Evolutionary conservation across 345 rosid genomes (phyloP).

Genomic region (Anacardium occidentale): DNA sequence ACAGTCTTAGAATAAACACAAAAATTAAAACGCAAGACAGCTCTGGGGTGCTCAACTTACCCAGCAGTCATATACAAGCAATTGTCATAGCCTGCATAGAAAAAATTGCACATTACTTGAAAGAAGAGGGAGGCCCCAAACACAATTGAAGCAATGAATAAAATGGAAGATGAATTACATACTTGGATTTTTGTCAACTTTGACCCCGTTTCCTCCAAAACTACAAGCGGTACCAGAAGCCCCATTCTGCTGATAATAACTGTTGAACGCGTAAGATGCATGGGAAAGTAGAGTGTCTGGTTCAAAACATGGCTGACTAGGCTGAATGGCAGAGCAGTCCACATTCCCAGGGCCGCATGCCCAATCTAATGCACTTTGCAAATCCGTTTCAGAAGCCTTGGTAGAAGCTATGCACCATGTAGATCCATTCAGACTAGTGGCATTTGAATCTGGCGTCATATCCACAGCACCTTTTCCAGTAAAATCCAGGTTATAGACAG

Average conservation of each 20-base stretch:
- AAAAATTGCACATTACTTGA: slow-evolving; percentile 16
- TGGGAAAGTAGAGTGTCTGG: slow-evolving; percentile 88
- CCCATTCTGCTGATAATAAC: slow-evolving; percentile 89
- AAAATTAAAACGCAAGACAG: neutral
- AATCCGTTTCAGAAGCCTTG: slow-evolving; percentile 60
- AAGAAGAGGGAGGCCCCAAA: neutral
- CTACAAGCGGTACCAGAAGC: slow-evolving; percentile 79
- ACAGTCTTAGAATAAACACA: no score
- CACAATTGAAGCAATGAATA: neutral
- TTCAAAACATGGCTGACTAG: slow-evolving; percentile 94
- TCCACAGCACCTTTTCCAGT: slow-evolving; percentile 56
- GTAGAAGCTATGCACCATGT: slow-evolving; percentile 90
- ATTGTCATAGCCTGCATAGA: slow-evolving; percentile 58
- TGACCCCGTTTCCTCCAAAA: slow-evolving; percentile 81
- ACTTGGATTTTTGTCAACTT: slow-evolving; percentile 94
- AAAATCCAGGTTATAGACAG: slow-evolving; percentile 78
- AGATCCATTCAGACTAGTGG: slow-evolving; percentile 49
- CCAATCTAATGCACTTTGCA: slow-evolving; percentile 83
- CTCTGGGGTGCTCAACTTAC: slow-evolving; percentile 33
- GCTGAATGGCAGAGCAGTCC: slow-evolving; percentile 89
- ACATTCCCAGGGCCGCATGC: slow-evolving; percentile 94
- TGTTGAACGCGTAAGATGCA: slow-evolving; percentile 87
- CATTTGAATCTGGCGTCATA: slow-evolving; percentile 36
- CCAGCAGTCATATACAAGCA: slow-evolving; percentile 50
- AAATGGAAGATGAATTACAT: slow-evolving; percentile 25